A percentile compares a stretch with the other conserved stretches of the same genome.
Evolutionary conservation across 1,284 basidiomycete species (phyloP).

Genomic region (Coniferiporia weirii): DNA sequence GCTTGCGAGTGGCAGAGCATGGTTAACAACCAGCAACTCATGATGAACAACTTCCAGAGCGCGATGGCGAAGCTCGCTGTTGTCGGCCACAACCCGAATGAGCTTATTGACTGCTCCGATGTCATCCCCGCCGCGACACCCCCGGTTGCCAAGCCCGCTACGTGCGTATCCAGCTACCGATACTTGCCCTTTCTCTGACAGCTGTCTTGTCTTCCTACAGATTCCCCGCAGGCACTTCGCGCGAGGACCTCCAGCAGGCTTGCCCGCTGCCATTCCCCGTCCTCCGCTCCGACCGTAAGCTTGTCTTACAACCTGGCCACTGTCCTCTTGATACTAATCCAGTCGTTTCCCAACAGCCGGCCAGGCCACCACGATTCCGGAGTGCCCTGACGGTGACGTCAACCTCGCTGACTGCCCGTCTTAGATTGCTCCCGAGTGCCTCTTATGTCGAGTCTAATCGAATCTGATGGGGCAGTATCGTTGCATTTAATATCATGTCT

Average conservation of each 20-base stretch:
- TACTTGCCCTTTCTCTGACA: no score
- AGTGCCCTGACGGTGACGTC: constrained; percentile 17
- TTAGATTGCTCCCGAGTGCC: neutral
- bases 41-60: constrained; percentile 26
- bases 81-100: constrained; percentile 26
- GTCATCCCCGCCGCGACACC: constrained; percentile 10
- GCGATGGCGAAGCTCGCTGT: constrained; percentile 31
- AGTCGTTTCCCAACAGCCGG: constrained; percentile 2
- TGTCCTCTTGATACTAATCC: neutral
- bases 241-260: constrained; percentile 10
- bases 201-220: neutral
- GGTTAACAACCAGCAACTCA: constrained; percentile 27
- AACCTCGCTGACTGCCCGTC: constrained; percentile 16
- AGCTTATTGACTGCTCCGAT: constrained; percentile 21
- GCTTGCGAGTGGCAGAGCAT: constrained; percentile 24
- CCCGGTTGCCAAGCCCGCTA: constrained; percentile 9
- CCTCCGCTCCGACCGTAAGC: constrained; percentile 5
- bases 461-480: neutral
- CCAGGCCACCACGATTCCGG: constrained; percentile 13
- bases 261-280: constrained; percentile 19
- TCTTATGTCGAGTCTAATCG: no score
- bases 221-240: constrained; percentile 18
- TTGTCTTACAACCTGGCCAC: neutral
- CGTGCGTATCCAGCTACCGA: neutral
- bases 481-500: neutral